A percentile compares a stretch with the other conserved stretches of the same genome.
phyloP scores from a whole-genome alignment of 768 basidiomycete species.

The Austroboletus eburneus region DNA sequence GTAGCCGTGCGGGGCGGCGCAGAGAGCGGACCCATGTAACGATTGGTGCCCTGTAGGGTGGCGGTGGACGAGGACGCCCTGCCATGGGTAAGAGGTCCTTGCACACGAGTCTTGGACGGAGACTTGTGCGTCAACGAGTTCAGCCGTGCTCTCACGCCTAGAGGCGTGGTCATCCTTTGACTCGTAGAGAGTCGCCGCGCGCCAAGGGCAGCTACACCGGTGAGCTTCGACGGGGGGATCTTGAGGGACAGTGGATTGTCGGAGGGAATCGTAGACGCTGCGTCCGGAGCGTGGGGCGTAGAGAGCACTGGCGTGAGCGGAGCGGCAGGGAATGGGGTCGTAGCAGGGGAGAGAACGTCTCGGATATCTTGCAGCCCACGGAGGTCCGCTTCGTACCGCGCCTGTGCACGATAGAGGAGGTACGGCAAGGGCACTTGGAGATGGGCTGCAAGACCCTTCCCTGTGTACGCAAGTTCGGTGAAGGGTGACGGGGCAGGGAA shows the following conservation, averaged over 20 bases:
- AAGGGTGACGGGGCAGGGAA: not conserved
- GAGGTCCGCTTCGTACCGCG: constrained; percentile 81
- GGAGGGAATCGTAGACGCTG: constrained; percentile 13
- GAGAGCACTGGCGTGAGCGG: constrained; percentile 13
- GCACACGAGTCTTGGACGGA: constrained; percentile 31
- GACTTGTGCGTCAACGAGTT: constrained; percentile 61
- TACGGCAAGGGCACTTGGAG: constrained; percentile 81
- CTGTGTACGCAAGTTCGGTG: constrained; percentile 34
- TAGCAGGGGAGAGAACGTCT: constrained; percentile 41
- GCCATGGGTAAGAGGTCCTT: constrained; percentile 16
- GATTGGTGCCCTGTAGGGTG: constrained; percentile 54
- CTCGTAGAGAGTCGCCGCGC: constrained; percentile 34
- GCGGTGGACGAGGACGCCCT: constrained; percentile 65
- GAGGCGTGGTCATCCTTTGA: constrained; percentile 47
- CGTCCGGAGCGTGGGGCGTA: constrained; percentile 12
- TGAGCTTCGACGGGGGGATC: constrained; percentile 17
- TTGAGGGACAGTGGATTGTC: constrained; percentile 22
- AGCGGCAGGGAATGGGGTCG: constrained; percentile 24
- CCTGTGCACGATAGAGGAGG: constrained; percentile 78
- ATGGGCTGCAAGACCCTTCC: constrained; percentile 80
- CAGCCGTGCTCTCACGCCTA: constrained; percentile 66
- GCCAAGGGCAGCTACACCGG: constrained; percentile 4
- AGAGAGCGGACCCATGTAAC: constrained; percentile 18
- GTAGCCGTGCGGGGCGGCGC: constrained; percentile 41
- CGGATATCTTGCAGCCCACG: constrained; percentile 71